A percentile compares a stretch with the other conserved stretches of the same genome.
Evolutionary conservation across 2,329 filamentous ascomycete species (phyloP).

Genomic region (Chaetomium sp.): DNA sequence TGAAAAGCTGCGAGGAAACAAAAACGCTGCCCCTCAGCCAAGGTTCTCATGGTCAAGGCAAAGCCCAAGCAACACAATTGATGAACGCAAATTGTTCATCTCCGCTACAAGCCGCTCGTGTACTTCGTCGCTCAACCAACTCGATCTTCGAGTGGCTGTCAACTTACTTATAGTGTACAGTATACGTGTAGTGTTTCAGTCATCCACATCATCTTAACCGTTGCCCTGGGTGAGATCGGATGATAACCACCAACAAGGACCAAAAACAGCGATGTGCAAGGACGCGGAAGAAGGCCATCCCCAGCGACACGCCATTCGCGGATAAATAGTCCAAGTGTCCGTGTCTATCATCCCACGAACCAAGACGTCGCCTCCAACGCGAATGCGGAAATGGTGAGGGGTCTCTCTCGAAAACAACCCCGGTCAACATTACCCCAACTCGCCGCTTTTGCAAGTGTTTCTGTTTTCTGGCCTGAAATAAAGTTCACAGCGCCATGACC

Average conservation of each 20-base stretch:
- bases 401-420: not conserved
- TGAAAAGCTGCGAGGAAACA: too few species aligned
- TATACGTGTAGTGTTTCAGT: not conserved
- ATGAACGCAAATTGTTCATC: too few species aligned
- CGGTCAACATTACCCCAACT: not conserved
- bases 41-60: too few species aligned
- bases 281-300: not conserved
- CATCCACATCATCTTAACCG: not conserved
- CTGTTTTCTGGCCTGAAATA: not conserved
- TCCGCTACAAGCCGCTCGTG: too few species aligned
- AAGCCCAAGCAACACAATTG: too few species aligned
- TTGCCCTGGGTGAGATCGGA: too few species aligned
- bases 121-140: too few species aligned
- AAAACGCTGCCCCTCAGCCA: too few species aligned
- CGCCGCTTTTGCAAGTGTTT: not conserved
- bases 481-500: not conserved
- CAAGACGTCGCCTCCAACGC: not conserved
- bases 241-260: too few species aligned
- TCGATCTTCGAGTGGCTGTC: too few species aligned
- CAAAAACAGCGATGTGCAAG: not conserved
- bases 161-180: too few species aligned
- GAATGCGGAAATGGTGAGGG: not conserved
- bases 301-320: conserved; percentile 4
- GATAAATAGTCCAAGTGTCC: not conserved
- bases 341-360: conserved; percentile 1